Conservation (phyloP, 164 flowering plant species). For the Chloranthus sessilifolius region DNA sequence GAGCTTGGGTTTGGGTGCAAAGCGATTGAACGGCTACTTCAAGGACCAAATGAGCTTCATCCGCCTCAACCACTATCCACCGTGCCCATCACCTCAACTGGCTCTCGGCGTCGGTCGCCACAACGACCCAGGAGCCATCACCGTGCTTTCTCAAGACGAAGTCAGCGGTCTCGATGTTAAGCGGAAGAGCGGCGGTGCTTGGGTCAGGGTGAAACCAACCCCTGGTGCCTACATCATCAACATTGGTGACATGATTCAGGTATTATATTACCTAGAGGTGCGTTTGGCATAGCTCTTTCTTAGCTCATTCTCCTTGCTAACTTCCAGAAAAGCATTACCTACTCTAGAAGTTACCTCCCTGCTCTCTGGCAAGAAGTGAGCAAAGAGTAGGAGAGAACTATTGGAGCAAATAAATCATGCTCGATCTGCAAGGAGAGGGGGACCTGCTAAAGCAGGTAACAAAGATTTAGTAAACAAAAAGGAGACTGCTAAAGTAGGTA, state of each 20-base stretch:
- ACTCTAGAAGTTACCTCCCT: no score
- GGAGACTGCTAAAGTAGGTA: no score
- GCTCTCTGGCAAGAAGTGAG: no score
- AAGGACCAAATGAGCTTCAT: conserved; percentile 27
- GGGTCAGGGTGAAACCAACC: conserved; percentile 43
- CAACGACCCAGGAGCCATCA: conserved; percentile 21
- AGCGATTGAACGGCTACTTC: conserved; percentile 28
- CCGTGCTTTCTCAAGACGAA: conserved; percentile 16
- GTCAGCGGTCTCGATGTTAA: conserved; percentile 40
- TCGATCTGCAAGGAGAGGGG: no score
- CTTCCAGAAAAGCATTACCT: no score
- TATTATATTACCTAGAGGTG: conserved; percentile 8
- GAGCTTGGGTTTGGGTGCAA: conserved; percentile 30
- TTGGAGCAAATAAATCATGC: no score
- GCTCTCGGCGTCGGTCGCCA: conserved; percentile 28
- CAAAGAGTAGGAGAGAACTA: no score
- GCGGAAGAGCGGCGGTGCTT: conserved; percentile 40
- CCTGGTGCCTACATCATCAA: conserved; percentile 47
- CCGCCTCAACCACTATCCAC: conserved; percentile 41
- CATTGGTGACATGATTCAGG: conserved; percentile 57
- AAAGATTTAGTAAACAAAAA: no score
- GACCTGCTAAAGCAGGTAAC: no score
- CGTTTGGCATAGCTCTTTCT: no score
- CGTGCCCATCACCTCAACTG: conserved; percentile 36
- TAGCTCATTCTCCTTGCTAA: no score